Evolutionary conservation across 331 rosid species (phyloP), one percentile per base, ranked within the genome.

Genomic region (Pyracantha coccinea): DNA sequence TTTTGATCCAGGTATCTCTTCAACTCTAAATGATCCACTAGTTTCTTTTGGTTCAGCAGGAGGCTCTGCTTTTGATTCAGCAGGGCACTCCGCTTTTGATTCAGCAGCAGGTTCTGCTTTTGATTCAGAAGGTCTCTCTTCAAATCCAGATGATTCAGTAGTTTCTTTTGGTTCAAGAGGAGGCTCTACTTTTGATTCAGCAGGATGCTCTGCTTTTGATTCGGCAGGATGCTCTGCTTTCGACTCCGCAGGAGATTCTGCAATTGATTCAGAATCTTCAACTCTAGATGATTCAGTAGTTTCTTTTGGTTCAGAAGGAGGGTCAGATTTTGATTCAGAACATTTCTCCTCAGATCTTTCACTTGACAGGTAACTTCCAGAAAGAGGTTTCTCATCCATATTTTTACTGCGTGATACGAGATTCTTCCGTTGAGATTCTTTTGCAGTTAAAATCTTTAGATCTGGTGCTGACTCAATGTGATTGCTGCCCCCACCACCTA

Each of bases 21-120:
- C 75, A 73, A 25, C 28, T 45, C 69, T 67, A 11, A 73, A 69
- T 75, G 77, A 66, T 63, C 83, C 86, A 60, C 80, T 78, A 74
- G 76, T 73, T 66, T 66, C 67, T 44, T 78, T 72, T 23, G 74
- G 82, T 76, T 76, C 86, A 76, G 85, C 35, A 61, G 71, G 81
- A 80, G 82, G 79, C 76, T 74, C 79, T 23, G 79, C n/a, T 65
- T 86, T 84, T 27, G 78, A 55, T 77, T 79, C 73, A 32, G 58
- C 66, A 63, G 5, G 75, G 63, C 75, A 77, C 64, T 66, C 83
- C 82, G 61, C 65, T 41, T 79, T 71, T 21, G 73, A 81, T 74
- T 79, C 81, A 66, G 86, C 69, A 71, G 78, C 80, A 80, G 81
- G 81, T 70, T 77, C 77, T 31, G 78, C 17, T 61, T 86, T 84